Evolutionary conservation across 352 stramenopile species (phyloP), one percentile per base, ranked within the genome.

Genomic region (Phytopythium vexans): DNA sequence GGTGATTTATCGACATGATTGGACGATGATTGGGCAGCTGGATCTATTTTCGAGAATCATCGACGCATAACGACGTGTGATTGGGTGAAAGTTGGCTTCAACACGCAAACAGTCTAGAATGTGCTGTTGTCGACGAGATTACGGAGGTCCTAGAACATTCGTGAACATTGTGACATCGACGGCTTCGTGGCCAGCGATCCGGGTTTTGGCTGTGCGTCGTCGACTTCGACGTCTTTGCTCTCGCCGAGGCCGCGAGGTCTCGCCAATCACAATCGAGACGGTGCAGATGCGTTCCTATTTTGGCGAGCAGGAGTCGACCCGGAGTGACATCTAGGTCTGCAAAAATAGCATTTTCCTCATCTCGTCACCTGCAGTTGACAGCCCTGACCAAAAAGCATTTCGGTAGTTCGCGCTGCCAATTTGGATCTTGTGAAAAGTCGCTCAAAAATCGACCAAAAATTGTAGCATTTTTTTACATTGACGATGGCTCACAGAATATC

Each of bases 111-210:
- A 41, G 37, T 43, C 39, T 43, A 43, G 39, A 43, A 43, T 14
- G 8, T 41, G 37, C 8, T 41, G 37, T 2, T 3, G 1, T 27
- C 21, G 21, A 27, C 21, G 21, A 27, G 21, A 27, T 27, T 27
- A 27, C 21, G 21, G 21, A 27, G 21, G 21, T 27, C 31, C 12
- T 50, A 51, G 52, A 69, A 73, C 51, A 40, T 73, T 73, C 64
- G 47, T 46, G 60, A 69, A 69, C 56, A 54, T 49, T 41, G 21
- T 5, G 34, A 12, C 21, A 27, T 27, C 21, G 21, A 49, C n/a
- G 33, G 16, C 45, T 52, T 52, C 39, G 32, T 41, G 32, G 14
- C 21, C 21, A 27, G 21, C 21, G 21, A 27, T 27, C 21, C 21
- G 21, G 21, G 21, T 27, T 27, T 27, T 27, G 21, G 21, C 21